Evolutionary conservation across 1,139 yeast genomes (phyloP), one percentile per base, ranked within the genome.

Genomic region (Candida tropicalis): DNA sequence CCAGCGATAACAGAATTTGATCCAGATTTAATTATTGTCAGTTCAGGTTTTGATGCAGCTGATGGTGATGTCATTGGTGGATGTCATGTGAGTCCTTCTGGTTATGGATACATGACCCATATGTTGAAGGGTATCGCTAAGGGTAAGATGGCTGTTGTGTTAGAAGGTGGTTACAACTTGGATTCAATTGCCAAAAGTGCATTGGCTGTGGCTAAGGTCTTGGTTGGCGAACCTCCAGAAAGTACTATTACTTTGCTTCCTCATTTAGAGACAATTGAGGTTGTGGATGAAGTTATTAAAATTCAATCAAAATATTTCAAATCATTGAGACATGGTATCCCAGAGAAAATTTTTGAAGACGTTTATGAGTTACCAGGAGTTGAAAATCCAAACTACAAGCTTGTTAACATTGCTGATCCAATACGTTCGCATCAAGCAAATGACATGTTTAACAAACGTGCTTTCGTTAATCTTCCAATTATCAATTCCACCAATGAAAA

Each of bases 61-160:
- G 97, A 88, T 55, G 99, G 98, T 42, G 99, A 95, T 65, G 84
- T 89, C 44, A 88, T 95, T 52, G 99, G 99, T n/a, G 96, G 95
- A 32, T 93, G 97, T 62, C 95, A 88, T 62, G 96, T 95, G 3
- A 79, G 97, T 0, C 99, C 99, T 2, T 86, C 90, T 35, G 97
- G 97, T 13, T 95, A 93, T 61, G 97, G 97, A 6, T 91, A 89
- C 52, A 89, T 95, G 97, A 88, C 98, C 2, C 96, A 90, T 58
- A 76, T 84, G 84, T 72, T 95, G 53, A 91, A 90, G 64, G 82
- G 88, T 29, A 70, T 95, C 39, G 97, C 97, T 2, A 80, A 79
- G 54, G 99, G 99, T 2, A 87, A 87, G 54, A 58, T 93, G 39
- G 89, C 95, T 34, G 97, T 90, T 4, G 86, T 90, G 7, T 72